Evolutionary conservation across 371 early-diverging fungal species (phyloP), one percentile per base, ranked within the genome.

Genomic region (Conidiobolus incongruus): DNA sequence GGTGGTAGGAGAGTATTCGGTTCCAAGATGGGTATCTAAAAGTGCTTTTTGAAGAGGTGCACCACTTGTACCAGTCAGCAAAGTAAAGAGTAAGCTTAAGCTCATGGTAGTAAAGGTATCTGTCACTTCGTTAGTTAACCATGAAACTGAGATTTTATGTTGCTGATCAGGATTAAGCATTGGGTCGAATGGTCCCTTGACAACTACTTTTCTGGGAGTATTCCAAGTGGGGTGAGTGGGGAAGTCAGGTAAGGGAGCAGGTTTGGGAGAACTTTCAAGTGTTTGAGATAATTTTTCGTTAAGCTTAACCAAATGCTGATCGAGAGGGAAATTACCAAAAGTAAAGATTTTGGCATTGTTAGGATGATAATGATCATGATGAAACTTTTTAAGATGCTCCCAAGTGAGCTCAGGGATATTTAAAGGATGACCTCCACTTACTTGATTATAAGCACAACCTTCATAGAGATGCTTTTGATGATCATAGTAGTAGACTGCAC

Each of bases 31-130:
- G 30, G 81, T 69, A 52, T 91, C 91, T 35, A 94, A 88, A 53
- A 94, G 63, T n/a, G 85, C 82, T 56, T 88, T 68, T 57, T 88
- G 85, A 82, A 94, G 80, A 11, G 95, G 95, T 10, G 89, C 75
- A 13, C 89, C 73, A 38, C 84, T 76, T 20, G 93, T 92, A 55
- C 81, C 78, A 17, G 81, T 57, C 17, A 94, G 63, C 40, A 94
- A 64, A 44, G 68, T 70, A 2, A 82, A 70, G 17, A 93, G 64
- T 23, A 93, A 53, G 20, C 72, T 62, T 62, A 87, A 65, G 4
- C 77, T 71, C 46, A 90, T 82, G 2, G 85, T 72, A 50, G 84
- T 83, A 51, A 80, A 80, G 0, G 71, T 60, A 48, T 88, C 77
- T 31, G 62, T 65, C 39, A 69, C 54, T 29, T 78, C 74, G 57